These are phyloP conservation scores for Trichoderma sp. DNA, from an alignment of 2,329 filamentous ascomycete species.

Conservation along the genomic window DNA sequence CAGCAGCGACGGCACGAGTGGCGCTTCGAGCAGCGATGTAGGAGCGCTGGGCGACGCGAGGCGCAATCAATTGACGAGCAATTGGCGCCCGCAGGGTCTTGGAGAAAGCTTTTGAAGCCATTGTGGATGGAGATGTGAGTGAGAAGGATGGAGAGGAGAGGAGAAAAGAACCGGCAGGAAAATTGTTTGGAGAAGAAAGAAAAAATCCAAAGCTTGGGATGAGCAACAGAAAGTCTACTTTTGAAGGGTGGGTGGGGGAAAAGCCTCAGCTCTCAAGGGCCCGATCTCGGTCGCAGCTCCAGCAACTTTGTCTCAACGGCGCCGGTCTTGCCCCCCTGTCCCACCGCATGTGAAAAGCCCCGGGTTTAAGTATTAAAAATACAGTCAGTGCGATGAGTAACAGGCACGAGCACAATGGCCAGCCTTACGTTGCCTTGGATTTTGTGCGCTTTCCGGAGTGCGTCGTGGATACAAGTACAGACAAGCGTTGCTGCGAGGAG, in stretches of 20 bases:
- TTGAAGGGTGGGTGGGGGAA: slow-evolving; percentile 22
- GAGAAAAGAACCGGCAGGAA: not conserved
- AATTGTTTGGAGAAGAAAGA: not conserved
- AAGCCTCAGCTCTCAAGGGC: slow-evolving; percentile 1
- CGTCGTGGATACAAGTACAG: not conserved
- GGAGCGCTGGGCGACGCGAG: slow-evolving; percentile 62
- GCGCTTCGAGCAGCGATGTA: slow-evolving; percentile 62
- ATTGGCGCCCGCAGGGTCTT: slow-evolving; percentile 65
- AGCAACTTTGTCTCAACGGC: slow-evolving; percentile 1
- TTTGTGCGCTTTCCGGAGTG: not conserved
- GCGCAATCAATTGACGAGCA: slow-evolving; percentile 63
- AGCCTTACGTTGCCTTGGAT: slow-evolving; percentile 15
- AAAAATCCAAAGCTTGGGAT: slow-evolving; percentile 9
- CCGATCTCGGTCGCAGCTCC: slow-evolving; percentile 19
- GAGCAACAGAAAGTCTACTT: slow-evolving; percentile 19
- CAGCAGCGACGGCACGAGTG: slow-evolving; percentile 55
- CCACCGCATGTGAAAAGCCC: slow-evolving; percentile 18
- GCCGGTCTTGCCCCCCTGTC: not conserved
- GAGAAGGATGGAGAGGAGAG: slow-evolving; percentile 1
- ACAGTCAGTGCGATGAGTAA: slow-evolving; percentile 22
- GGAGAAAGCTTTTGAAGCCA: slow-evolving; percentile 77
- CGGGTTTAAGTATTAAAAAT: not conserved
- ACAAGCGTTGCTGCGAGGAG: not conserved
- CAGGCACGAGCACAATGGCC: not conserved
- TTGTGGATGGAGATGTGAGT: slow-evolving; percentile 44